Conservation (phyloP, 176 grass and related monocot species). For the Musa troglodytarum region DNA sequence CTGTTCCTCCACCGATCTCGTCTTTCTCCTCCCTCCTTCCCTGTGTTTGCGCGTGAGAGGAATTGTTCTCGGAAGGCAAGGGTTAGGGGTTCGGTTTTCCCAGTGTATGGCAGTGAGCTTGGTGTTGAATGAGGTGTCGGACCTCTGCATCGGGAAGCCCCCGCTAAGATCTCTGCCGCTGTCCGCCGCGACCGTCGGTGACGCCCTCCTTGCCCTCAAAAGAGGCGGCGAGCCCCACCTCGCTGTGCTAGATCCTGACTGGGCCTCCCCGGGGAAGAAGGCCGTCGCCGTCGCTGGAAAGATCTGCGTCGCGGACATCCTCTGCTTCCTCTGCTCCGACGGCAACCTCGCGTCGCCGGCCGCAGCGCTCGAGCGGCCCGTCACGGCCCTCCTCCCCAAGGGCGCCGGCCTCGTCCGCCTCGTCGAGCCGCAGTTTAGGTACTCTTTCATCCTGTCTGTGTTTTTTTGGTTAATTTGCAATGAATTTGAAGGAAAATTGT, state of each 20-base stretch:
- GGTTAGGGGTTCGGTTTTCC: not conserved
- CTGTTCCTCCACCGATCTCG: not conserved
- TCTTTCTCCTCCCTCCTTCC: not conserved
- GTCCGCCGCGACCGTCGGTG: conserved; percentile 56
- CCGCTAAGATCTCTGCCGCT: conserved; percentile 59
- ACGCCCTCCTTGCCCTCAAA: conserved; percentile 43
- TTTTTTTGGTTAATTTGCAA: conserved; percentile 7
- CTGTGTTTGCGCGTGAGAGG: not conserved
- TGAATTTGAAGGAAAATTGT: not conserved
- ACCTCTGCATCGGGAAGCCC: conserved; percentile 98
- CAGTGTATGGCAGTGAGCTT: conserved; percentile 82
- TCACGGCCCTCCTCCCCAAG: conserved; percentile 53
- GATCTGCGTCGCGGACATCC: conserved; percentile 51
- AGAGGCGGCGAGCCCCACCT: conserved; percentile 32
- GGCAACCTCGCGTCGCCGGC: conserved; percentile 31
- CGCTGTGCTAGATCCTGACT: conserved; percentile 26
- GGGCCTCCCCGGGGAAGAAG: conserved; percentile 15
- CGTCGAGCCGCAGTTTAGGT: conserved; percentile 55
- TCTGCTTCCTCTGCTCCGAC: conserved; percentile 64
- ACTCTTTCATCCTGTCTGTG: not conserved
- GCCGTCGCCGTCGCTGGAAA: conserved; percentile 12
- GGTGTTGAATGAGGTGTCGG: conserved; percentile 66
- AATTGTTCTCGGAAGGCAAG: not conserved
- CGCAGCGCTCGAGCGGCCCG: conserved; percentile 30
- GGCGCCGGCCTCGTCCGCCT: conserved; percentile 29